Evolutionary conservation across 1,284 basidiomycete species (phyloP), one percentile per base, ranked within the genome.

Genomic region (Pseudomicrostroma phylloplanum): DNA sequence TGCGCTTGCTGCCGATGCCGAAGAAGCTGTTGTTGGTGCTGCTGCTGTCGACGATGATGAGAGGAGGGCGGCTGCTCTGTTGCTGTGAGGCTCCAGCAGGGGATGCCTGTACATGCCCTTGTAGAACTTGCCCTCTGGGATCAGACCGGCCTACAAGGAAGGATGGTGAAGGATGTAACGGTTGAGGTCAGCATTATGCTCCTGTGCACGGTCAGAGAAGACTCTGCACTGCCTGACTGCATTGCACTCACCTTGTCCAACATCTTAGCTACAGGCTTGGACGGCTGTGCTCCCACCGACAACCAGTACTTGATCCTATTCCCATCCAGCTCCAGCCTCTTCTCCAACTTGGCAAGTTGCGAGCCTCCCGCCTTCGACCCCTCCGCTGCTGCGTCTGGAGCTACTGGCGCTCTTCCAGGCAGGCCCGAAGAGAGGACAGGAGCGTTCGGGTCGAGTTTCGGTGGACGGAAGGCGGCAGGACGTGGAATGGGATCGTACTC

Each of bases 261-360:
- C 65, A 96, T 73, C 72, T 84, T 87, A 36, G 89, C 86, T 2
- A 90, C 90, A 6, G 87, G 84, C 70, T 86, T 87, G 55, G 87
- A 89, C 0, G 93, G 93, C 69, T 86, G 82, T 40, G 93, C 93
- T 1, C 92, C 93, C 25, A 89, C 85, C 39, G 83, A 82, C 36
- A 97, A 81, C 93, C 93, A 97, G 78, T 92, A 91, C 64, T 84
- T 85, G 80, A 97, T 91, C 77, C 93, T 86, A 67, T 90, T 86
- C 51, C 88, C 87, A 80, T 91, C 91, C 92, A 91, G 96, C 76
- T 89, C 86, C 59, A 96, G 83, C 25, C 86, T 86, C 81, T 93
- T 96, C 73, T 83, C 82, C 70, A 78, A 72, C 53, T 39, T 49
- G 17, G 7, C 46, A 15, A 30, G 40, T 19, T 58, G 19, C 21